Conservation (phyloP, 768 basidiomycete species). For the Suillus lakei region DNA sequence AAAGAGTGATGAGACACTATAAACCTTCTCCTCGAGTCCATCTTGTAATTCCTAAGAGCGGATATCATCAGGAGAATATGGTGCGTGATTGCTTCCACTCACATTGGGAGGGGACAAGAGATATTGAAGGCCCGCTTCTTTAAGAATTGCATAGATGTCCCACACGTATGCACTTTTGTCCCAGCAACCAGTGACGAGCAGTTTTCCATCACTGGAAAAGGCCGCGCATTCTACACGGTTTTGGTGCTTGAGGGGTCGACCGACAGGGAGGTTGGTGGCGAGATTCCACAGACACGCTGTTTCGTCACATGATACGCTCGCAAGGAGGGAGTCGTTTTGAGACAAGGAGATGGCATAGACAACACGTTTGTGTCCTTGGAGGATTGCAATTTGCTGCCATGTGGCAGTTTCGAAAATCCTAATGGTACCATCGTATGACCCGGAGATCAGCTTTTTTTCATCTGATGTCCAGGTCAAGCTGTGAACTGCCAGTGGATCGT, state of each 20-base stretch:
- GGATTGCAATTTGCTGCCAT: not conserved
- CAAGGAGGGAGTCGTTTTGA: not conserved
- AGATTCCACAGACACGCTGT: conserved; percentile 3
- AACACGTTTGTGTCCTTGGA: not conserved
- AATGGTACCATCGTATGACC: not conserved
- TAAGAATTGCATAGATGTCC: not conserved
- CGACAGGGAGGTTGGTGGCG: not conserved
- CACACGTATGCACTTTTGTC: not conserved
- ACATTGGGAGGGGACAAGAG: not conserved
- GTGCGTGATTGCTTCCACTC: not conserved
- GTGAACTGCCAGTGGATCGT: not conserved
- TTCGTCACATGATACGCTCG: not conserved
- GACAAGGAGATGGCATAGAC: not conserved
- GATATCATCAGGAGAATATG: not conserved
- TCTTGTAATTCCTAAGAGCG: not conserved
- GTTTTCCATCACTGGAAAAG: not conserved
- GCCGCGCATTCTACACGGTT: not conserved
- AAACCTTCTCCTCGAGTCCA: not conserved
- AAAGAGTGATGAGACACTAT: no score
- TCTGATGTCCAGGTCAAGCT: conserved; percentile 5
- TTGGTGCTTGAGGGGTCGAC: not conserved
- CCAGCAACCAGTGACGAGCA: conserved; percentile 1
- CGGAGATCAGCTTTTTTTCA: conserved; percentile 1
- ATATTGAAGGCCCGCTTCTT: not conserved
- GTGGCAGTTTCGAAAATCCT: not conserved